A percentile compares a stretch with the other conserved stretches of the same genome.
Evolutionary conservation across 2,329 filamentous ascomycete species (phyloP).

Genomic region (Trichoderma koningiopsis): DNA sequence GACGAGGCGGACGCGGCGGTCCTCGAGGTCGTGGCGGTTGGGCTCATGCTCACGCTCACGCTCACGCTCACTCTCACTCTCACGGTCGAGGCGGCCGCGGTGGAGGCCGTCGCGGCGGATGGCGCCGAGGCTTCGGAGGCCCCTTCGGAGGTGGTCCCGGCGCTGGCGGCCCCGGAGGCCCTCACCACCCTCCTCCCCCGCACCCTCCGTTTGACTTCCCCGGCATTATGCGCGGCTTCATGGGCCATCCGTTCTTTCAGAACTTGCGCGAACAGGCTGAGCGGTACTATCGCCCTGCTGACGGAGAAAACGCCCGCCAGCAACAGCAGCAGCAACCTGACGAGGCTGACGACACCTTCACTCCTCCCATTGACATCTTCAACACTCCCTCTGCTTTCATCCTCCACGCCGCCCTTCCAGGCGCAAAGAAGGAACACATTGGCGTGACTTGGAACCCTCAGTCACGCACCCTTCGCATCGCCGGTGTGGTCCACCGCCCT

Average conservation of each 20-base stretch:
- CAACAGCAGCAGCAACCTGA: background rate
- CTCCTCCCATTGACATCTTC: constrained; percentile 75
- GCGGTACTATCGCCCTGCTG: constrained; percentile 27
- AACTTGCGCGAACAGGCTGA: constrained; percentile 45
- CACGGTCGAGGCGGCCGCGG: constrained; percentile 15
- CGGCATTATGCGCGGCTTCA: constrained; percentile 44
- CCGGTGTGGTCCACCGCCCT: constrained; percentile 73
- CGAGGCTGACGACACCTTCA: constrained; percentile 47
- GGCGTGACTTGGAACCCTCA: constrained; percentile 76
- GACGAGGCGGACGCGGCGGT: constrained; percentile 29
- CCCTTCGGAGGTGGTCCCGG: constrained; percentile 32
- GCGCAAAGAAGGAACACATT: constrained; percentile 77
- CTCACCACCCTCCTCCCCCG: background rate
- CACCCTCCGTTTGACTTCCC: constrained; percentile 42
- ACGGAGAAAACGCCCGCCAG: background rate
- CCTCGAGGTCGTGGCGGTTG: background rate
- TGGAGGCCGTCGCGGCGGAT: constrained; percentile 14
- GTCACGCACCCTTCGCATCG: constrained; percentile 64
- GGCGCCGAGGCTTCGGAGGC: constrained; percentile 28
- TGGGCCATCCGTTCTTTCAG: constrained; percentile 47
- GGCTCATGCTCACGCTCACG: background rate
- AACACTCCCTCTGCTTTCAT: constrained; percentile 66
- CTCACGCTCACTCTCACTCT: background rate
- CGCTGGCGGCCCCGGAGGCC: constrained; percentile 34
- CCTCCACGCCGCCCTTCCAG: constrained; percentile 75